Base-by-base conservation (phyloP, 1,284 basidiomycete genomes). In the Leccinum griseonigrum region DNA sequence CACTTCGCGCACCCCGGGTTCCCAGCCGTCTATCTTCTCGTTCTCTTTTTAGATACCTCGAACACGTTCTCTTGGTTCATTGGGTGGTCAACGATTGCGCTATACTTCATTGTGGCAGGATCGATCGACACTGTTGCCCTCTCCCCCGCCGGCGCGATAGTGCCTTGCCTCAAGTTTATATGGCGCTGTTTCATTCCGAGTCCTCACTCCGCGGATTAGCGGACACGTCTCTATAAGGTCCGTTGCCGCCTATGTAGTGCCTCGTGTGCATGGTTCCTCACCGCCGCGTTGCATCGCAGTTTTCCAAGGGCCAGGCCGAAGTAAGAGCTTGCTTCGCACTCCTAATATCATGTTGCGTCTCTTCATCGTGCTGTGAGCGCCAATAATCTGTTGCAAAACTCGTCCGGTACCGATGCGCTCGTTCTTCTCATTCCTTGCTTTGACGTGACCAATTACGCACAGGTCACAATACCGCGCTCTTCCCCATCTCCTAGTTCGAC, bases 401-500 rank as follows among this genome's bases (percentile, higher is more conserved):
- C 10, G 81, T 93, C 38, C 93, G 91, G 91, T 40, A 93, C 92
- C 9, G 88, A 85, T 82, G 59, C 61, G 69, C 62, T 40, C 9
- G 0, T 2, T 34, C 22, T 28, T 43, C 4, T 10, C 38, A 9
- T 51, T 51, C 34, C 29, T 51, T 46, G 22, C n/a, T 31, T 3
- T 60, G 8, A 53, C 38, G 22, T 3, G 22, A 56, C 53, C 60
- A 26, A 63, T 22, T n/a, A 43, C 40, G 22, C 43, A 34, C 57
- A 82, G 87, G 91, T 13, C 88, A 90, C 80, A 94, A 92, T 74
- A 88, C 94, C 66, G 91, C 94, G 75, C 80, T 86, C 73, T 81
- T 91, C 60, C 84, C 88, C 8, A 78, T 90, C 60, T 75, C 78
- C 1, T 79, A 79, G 8, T 90, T 91, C 65, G 87, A 90, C 67